phyloP scores from a whole-genome alignment of 163 green algal species.

The Scenedesmus sp. region DNA sequence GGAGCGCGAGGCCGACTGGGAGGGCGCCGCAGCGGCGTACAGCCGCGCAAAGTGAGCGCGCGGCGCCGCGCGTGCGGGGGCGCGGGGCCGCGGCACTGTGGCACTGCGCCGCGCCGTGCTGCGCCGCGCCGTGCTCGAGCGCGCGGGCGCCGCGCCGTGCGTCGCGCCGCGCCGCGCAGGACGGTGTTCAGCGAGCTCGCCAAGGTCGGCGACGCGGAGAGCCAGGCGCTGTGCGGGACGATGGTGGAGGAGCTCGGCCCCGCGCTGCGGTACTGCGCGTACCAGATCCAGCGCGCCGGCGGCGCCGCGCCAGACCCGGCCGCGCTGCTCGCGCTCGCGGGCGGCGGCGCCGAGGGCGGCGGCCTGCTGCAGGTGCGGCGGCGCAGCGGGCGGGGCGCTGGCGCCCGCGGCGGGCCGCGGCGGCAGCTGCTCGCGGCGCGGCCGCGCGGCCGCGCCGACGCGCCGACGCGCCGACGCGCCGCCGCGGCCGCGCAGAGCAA shows the following conservation, averaged over 20 bases:
- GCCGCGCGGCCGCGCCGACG: not conserved
- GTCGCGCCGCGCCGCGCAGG: slow-evolving; percentile 52
- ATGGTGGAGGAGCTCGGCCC: slow-evolving; percentile 81
- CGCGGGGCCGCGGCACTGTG: not conserved
- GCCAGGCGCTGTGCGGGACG: slow-evolving; percentile 57
- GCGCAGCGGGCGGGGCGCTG: not conserved
- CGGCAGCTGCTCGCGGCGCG: not conserved
- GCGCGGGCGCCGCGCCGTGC: too few relatives aligned
- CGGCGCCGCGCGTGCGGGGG: too few relatives aligned
- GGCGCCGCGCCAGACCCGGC: slow-evolving; percentile 45
- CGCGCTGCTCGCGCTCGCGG: slow-evolving; percentile 44
- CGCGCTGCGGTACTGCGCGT: slow-evolving; percentile 75
- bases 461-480: not conserved
- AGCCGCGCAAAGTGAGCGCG: slow-evolving; percentile 64
- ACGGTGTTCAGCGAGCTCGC: slow-evolving; percentile 74
- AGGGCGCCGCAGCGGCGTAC: slow-evolving; percentile 68
- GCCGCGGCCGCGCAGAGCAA: slow-evolving; percentile 45
- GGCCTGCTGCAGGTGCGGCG: slow-evolving; percentile 27
- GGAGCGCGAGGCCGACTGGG: slow-evolving; percentile 78
- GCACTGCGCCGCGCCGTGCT: not conserved
- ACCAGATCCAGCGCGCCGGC: slow-evolving; percentile 68
- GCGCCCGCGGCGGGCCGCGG: not conserved
- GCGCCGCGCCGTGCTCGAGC: too few relatives aligned
- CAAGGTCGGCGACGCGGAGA: slow-evolving; percentile 70
- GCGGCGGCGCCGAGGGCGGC: slow-evolving; percentile 26